phyloP scores from a whole-genome alignment of 2,329 filamentous ascomycete genomes.

The Dactylella cylindrospora region DNA sequence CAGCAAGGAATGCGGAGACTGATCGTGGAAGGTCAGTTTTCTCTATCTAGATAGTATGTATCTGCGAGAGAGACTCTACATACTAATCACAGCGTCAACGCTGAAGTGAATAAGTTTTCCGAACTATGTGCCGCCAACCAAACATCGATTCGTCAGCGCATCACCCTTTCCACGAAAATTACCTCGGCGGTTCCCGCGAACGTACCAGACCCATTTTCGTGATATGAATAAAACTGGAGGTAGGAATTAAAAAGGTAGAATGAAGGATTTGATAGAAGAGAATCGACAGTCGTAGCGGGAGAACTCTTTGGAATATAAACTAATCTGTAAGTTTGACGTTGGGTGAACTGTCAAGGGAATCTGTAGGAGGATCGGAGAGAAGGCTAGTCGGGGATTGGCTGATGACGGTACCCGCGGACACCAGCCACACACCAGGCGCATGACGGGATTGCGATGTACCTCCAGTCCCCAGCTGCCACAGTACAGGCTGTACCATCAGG shows the following conservation, averaged over 20 bases:
- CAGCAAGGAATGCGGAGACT: constrained; percentile 92
- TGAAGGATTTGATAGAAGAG: too few species aligned
- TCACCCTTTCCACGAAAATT: too few species aligned
- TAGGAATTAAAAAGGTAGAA: not conserved
- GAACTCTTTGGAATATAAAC: too few species aligned
- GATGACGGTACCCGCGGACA: constrained; percentile 2
- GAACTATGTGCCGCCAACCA: constrained; percentile 67
- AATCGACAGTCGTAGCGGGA: too few species aligned
- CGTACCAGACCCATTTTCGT: constrained; percentile 38
- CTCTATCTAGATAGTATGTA: not conserved
- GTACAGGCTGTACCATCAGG: too few species aligned
- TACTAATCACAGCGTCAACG: constrained; percentile 91
- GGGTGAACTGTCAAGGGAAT: constrained; percentile 33
- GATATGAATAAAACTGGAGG: not conserved
- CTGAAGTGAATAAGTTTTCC: constrained; percentile 92
- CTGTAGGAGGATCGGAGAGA: not conserved
- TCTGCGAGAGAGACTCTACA: constrained; percentile 51
- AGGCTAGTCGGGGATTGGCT: constrained; percentile 16
- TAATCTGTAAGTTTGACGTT: too few species aligned
- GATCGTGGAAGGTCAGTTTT: constrained; percentile 11
- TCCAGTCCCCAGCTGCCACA: too few species aligned
- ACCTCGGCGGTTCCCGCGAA: constrained; percentile 3
- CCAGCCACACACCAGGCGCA: constrained; percentile 27
- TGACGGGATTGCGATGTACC: not conserved
- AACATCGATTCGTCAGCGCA: constrained; percentile 35